phyloP scores from a whole-genome alignment of 2,329 filamentous ascomycete species.

The Sporothrix euskadiensis region DNA sequence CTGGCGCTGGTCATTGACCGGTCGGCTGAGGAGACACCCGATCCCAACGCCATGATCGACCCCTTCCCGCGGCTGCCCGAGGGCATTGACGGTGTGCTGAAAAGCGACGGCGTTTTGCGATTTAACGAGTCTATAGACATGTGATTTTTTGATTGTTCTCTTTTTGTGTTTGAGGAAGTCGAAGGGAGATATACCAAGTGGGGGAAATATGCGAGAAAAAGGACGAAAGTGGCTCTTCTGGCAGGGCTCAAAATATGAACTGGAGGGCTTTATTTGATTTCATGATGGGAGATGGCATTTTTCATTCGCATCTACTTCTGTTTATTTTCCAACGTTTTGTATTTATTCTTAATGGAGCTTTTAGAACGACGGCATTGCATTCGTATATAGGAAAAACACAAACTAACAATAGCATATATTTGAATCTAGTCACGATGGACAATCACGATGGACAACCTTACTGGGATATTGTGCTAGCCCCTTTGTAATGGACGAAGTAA shows the following conservation, averaged over 20 bases:
- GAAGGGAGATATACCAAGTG: background rate
- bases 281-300: background rate
- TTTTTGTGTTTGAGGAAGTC: background rate
- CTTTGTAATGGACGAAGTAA: background rate
- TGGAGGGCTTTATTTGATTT: background rate
- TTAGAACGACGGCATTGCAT: background rate
- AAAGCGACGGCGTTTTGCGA: conserved; percentile 79
- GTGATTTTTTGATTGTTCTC: conserved; percentile 38
- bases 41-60: conserved; percentile 46
- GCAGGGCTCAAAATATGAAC: background rate
- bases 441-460: background rate
- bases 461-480: background rate
- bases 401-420: background rate
- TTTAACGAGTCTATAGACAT: conserved; percentile 91
- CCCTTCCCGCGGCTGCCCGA: conserved; percentile 66
- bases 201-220: background rate
- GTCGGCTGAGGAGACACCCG: conserved; percentile 57
- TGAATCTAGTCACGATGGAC: background rate
- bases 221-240: background rate
- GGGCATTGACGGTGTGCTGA: conserved; percentile 84
- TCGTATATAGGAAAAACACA: background rate
- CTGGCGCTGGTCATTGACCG: conserved; percentile 89
- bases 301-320: background rate
- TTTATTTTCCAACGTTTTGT: background rate
- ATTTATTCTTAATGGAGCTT: conserved; percentile 4